Conservation (phyloP, 257 asterid genomes). For the Vinca minor region DNA sequence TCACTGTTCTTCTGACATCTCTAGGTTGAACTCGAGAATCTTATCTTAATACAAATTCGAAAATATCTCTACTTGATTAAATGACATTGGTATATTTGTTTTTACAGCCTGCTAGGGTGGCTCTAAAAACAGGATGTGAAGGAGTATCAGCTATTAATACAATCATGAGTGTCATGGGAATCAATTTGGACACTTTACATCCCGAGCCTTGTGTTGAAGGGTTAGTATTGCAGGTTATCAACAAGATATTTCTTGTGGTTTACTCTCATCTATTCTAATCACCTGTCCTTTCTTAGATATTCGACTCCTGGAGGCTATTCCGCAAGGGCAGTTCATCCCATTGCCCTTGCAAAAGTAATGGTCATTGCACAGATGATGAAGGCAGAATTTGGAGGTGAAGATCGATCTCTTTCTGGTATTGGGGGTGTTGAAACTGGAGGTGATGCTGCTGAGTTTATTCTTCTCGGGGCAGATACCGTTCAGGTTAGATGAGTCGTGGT, state of each 20-base stretch:
- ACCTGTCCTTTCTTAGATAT: slow-evolving; percentile 37
- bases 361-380: slow-evolving; percentile 82
- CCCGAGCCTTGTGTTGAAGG: slow-evolving; percentile 99
- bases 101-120: slow-evolving; percentile 74
- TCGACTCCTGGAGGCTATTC: slow-evolving; percentile 98
- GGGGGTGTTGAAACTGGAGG: slow-evolving; percentile 94
- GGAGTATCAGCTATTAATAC: slow-evolving; percentile 93
- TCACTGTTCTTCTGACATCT: neutral
- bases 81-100: slow-evolving; percentile 1
- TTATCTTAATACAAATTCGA: neutral
- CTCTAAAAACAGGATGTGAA: slow-evolving; percentile 74
- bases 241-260: neutral
- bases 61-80: neutral
- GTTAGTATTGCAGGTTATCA: slow-evolving; percentile 29
- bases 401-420: slow-evolving; percentile 73
- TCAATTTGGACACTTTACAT: slow-evolving; percentile 66
- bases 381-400: slow-evolving; percentile 53
- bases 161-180: slow-evolving; percentile 98
- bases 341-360: slow-evolving; percentile 97
- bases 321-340: slow-evolving; percentile 92
- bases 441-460: slow-evolving; percentile 95
- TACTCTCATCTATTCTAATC: slow-evolving; percentile 6
- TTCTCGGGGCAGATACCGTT: slow-evolving; percentile 90
- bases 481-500: slow-evolving; percentile 45
- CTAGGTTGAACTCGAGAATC: neutral